Evolutionary conservation across 306 rosid genomes (phyloP).

Genomic region (Sesbania bispinosa): DNA sequence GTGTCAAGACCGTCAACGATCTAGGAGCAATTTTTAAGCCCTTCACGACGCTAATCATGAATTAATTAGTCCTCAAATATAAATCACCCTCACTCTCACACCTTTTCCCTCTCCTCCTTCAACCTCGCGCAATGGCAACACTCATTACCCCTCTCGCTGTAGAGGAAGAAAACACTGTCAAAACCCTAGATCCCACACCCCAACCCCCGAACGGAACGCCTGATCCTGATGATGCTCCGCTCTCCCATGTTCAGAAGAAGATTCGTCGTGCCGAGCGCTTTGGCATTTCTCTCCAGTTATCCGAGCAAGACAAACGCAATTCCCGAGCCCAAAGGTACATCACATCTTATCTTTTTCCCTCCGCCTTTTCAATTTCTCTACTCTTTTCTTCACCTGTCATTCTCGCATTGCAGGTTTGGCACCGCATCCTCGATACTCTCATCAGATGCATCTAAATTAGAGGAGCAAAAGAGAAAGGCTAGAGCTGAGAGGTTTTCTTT

Average conservation of each 20-base stretch:
- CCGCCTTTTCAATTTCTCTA: no score
- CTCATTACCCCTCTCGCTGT: background rate
- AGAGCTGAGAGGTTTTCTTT: constrained; percentile 75
- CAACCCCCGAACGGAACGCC: background rate
- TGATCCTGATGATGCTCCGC: background rate
- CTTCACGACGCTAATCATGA: no score
- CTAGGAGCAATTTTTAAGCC: no score
- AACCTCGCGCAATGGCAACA: background rate
- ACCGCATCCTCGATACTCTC: constrained; percentile 33
- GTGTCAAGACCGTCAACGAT: no score
- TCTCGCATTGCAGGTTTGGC: constrained; percentile 72
- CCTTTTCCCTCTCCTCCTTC: no score
- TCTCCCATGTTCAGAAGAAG: constrained; percentile 51
- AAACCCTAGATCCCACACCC: constrained; percentile 39
- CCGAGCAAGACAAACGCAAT: constrained; percentile 70
- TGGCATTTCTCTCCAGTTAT: constrained; percentile 53
- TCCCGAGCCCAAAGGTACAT: constrained; percentile 72
- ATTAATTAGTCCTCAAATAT: no score
- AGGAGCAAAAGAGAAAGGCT: constrained; percentile 69
- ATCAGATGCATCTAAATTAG: constrained; percentile 45
- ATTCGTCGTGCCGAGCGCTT: constrained; percentile 72
- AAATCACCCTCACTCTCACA: no score
- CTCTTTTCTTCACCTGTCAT: no score
- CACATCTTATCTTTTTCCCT: no score
- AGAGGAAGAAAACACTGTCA: constrained; percentile 39